These are phyloP conservation scores for Ceratocystis ficicola DNA, from an alignment of 2,329 filamentous ascomycete genomes.

Conservation along the genomic window DNA sequence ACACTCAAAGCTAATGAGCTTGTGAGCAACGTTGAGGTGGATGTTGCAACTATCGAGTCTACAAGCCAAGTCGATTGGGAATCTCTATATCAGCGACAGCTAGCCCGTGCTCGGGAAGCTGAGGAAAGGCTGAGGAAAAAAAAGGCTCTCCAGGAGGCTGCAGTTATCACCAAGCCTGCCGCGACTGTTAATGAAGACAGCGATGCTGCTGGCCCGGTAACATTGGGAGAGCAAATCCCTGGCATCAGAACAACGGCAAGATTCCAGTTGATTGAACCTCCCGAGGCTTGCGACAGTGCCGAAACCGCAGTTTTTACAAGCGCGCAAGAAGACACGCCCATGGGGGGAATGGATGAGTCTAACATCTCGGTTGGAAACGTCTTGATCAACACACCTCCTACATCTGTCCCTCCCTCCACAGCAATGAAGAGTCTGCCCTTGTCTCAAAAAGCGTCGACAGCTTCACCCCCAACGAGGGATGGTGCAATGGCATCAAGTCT, in stretches of 20 bases:
- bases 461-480: conserved; percentile 41
- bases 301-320: conserved; percentile 43
- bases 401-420: conserved; percentile 3
- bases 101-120: conserved; percentile 48
- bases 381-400: conserved; percentile 1
- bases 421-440: conserved; percentile 41
- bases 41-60: conserved; percentile 64
- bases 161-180: neutral
- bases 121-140: conserved; percentile 53
- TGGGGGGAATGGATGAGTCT: conserved; percentile 44
- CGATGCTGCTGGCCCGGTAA: conserved; percentile 45
- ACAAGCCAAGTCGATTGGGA: conserved; percentile 66
- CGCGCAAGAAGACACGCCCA: conserved; percentile 45
- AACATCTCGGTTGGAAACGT: conserved; percentile 28
- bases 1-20: conserved; percentile 84
- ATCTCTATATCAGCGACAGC: conserved; percentile 61
- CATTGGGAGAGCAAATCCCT: conserved; percentile 53
- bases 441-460: conserved; percentile 52
- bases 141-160: conserved; percentile 27
- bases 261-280: conserved; percentile 38
- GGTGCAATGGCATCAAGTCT: conserved; percentile 44
- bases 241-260: conserved; percentile 41
- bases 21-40: conserved; percentile 84
- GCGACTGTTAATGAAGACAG: conserved; percentile 31
- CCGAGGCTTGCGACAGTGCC: conserved; percentile 30